These are phyloP conservation scores for Thecaphora thlaspeos DNA, from an alignment of 1,284 basidiomycete genomes.

Conservation along the genomic window DNA sequence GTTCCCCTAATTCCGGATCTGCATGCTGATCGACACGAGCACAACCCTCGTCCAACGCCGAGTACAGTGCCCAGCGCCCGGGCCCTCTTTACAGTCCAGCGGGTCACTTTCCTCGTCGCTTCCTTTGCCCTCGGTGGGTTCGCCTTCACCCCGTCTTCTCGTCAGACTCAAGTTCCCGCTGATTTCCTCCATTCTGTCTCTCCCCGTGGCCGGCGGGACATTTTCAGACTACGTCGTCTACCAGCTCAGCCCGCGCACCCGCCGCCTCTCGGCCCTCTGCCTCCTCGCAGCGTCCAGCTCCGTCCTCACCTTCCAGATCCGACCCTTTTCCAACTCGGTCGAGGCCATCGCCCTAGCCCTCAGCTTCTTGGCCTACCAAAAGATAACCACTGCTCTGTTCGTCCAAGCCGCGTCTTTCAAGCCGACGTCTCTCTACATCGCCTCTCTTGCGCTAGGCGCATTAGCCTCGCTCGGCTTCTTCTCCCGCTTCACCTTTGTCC, in stretches of 20 bases:
- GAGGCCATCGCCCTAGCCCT: conserved; percentile 44
- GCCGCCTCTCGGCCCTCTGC: conserved; percentile 10
- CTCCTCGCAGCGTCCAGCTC: conserved; percentile 43
- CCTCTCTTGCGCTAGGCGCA: conserved; percentile 5
- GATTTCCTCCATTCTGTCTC: neutral
- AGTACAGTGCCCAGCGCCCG: conserved; percentile 13
- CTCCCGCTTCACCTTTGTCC: conserved; percentile 50
- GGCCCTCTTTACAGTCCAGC: conserved; percentile 24
- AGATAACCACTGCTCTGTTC: conserved; percentile 2
- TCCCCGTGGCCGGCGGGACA: too few species aligned
- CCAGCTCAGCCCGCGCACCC: neutral
- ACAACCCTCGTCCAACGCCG: too few species aligned
- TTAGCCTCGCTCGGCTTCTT: conserved; percentile 42
- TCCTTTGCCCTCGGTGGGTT: conserved; percentile 27
- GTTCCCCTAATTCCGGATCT: too few species aligned
- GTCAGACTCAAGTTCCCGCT: too few species aligned
- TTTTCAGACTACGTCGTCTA: neutral
- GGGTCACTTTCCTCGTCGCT: conserved; percentile 21
- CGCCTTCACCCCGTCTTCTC: too few species aligned
- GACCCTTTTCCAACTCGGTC: conserved; percentile 56
- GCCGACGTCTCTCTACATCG: too few species aligned
- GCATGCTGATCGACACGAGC: too few species aligned
- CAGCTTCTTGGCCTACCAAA: conserved; percentile 6
- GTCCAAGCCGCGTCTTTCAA: conserved; percentile 1
- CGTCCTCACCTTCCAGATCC: conserved; percentile 49